phyloP scores from a whole-genome alignment of 306 rosid species.

The Vicia villosa region DNA sequence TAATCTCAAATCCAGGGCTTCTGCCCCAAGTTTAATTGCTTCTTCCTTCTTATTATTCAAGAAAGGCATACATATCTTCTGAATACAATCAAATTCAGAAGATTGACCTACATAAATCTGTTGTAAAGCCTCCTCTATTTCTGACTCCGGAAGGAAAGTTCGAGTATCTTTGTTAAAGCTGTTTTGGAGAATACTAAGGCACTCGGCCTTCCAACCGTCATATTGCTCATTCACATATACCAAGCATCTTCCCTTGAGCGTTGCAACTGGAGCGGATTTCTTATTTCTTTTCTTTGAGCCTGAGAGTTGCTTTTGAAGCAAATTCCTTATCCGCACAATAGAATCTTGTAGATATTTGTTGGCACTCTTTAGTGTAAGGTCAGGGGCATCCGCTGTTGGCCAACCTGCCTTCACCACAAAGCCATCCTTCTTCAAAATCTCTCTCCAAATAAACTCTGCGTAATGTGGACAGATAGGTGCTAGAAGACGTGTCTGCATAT shows the following conservation, averaged over 20 bases:
- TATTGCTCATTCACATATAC: constrained; percentile 75
- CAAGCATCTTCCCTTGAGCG: constrained; percentile 49
- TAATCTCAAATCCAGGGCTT: constrained; percentile 72
- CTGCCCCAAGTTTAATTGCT: constrained; percentile 63
- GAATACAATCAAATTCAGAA: constrained; percentile 47
- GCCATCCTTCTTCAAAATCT: constrained; percentile 74
- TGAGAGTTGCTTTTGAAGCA: constrained; percentile 72
- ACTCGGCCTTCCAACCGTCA: constrained; percentile 84
- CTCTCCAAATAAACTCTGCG: constrained; percentile 85
- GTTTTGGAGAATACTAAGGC: constrained; percentile 62
- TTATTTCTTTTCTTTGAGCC: constrained; percentile 72
- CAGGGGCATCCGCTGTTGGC: constrained; percentile 71
- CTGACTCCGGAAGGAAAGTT: constrained; percentile 56
- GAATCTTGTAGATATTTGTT: constrained; percentile 81
- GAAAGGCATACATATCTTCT: constrained; percentile 67
- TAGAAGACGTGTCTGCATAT: constrained; percentile 82
- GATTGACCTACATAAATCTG: constrained; percentile 59
- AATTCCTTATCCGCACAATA: constrained; percentile 71
- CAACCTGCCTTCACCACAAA: constrained; percentile 82
- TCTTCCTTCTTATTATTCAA: constrained; percentile 70
- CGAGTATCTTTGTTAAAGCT: constrained; percentile 48
- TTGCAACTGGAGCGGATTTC: constrained; percentile 51
- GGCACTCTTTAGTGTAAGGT: constrained; percentile 66
- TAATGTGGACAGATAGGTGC: constrained; percentile 94
- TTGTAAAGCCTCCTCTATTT: constrained; percentile 63